These are phyloP conservation scores for Calonectria pteridis DNA, from an alignment of 2,329 filamentous ascomycete species.

Conservation along the genomic window DNA sequence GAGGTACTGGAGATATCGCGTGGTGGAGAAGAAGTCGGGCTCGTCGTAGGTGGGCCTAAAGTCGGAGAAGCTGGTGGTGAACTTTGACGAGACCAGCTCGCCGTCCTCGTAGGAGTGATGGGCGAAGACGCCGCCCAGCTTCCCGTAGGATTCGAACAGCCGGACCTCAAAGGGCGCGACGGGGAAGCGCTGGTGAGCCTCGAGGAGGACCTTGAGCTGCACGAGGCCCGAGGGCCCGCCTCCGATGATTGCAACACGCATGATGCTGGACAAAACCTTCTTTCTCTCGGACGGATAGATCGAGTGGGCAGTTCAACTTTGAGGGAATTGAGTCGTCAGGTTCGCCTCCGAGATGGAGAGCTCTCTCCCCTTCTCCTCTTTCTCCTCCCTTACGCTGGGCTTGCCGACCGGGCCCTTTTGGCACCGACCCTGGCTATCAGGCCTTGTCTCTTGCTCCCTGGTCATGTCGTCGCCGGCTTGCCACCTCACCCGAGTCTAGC, in stretches of 20 bases:
- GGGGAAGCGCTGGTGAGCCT: slow-evolving; percentile 49
- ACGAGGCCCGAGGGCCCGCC: slow-evolving; percentile 55
- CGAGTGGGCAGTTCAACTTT: neutral
- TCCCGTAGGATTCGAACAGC: slow-evolving; percentile 57
- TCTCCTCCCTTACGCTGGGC: neutral
- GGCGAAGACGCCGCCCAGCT: slow-evolving; percentile 58
- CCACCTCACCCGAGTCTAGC: slow-evolving; percentile 12
- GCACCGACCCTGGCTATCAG: neutral
- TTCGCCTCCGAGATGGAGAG: neutral
- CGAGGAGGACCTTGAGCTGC: slow-evolving; percentile 54
- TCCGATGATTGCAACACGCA: slow-evolving; percentile 55
- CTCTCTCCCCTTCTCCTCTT: neutral
- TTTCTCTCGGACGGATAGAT: neutral
- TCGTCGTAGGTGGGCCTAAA: slow-evolving; percentile 53
- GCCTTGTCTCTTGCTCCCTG: neutral
- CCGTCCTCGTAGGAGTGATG: slow-evolving; percentile 46
- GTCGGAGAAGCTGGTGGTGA: slow-evolving; percentile 60
- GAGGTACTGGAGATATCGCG: slow-evolving; percentile 55
- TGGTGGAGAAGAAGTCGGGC: slow-evolving; percentile 56
- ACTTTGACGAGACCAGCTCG: slow-evolving; percentile 58
- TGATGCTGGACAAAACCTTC: slow-evolving; percentile 2
- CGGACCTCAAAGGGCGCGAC: slow-evolving; percentile 53
- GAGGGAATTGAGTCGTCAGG: slow-evolving; percentile 14
- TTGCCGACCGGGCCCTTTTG: neutral
- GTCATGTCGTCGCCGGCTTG: neutral